Evolutionary conservation across 2,329 filamentous ascomycete genomes (phyloP).

Genomic region (Ambrosiella beaveri): DNA sequence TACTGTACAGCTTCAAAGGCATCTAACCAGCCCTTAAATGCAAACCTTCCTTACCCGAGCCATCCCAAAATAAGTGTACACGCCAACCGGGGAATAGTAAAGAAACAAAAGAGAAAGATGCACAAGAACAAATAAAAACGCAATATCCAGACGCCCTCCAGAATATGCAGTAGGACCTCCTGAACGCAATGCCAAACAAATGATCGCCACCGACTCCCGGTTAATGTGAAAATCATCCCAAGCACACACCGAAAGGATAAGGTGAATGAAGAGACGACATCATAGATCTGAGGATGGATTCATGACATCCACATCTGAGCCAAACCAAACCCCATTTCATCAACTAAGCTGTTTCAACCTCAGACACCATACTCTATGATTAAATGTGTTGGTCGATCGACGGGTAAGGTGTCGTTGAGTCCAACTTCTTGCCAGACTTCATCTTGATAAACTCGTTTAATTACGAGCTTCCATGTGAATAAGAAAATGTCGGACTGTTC

Average conservation of each 20-base stretch:
- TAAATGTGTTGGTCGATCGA: no score
- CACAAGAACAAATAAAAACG: slow-evolving; percentile 6
- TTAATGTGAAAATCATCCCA: slow-evolving; percentile 11
- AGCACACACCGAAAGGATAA: slow-evolving; percentile 6
- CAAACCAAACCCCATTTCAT: no score
- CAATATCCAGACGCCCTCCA: slow-evolving; percentile 13
- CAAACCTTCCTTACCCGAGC: not conserved
- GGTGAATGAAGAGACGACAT: not conserved
- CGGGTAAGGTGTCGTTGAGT: not conserved
- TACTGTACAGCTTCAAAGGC: not conserved
- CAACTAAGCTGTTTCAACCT: no score
- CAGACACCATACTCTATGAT: no score
- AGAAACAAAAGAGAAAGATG: slow-evolving; percentile 8
- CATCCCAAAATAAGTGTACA: slow-evolving; percentile 3
- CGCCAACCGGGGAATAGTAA: not conserved
- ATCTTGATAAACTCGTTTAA: not conserved
- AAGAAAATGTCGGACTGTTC: not conserved
- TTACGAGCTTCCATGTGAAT: not conserved
- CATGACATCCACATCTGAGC: no score
- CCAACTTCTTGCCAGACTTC: not conserved
- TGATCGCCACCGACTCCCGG: slow-evolving; percentile 13
- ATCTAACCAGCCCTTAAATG: not conserved
- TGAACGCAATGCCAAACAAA: slow-evolving; percentile 13
- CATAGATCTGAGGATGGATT: not conserved
- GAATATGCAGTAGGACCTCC: slow-evolving; percentile 10